phyloP scores from a whole-genome alignment of 23 red algal species.

The Gracilaria vermiculophylla region DNA sequence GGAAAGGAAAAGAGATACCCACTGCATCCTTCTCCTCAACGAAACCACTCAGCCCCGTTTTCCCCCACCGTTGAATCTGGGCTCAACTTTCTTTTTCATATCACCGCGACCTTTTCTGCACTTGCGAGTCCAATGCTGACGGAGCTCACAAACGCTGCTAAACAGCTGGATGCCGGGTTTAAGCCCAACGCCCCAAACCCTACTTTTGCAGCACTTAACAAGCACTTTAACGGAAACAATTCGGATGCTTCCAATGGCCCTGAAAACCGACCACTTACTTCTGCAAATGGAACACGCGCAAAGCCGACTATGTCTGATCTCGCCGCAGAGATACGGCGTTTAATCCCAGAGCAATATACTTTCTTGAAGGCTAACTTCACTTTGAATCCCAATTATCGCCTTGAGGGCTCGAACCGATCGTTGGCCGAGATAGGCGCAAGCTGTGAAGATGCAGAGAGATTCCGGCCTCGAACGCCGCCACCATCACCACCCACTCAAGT shows the following conservation, averaged over 20 bases:
- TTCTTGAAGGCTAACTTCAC: not conserved
- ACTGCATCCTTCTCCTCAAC: not conserved
- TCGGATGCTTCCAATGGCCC: not conserved
- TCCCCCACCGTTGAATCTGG: not conserved
- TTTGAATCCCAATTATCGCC: not conserved
- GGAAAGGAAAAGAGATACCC: not conserved
- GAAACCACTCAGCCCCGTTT: not conserved
- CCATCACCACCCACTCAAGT: not conserved
- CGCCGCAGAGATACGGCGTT: not conserved
- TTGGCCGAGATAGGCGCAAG: not conserved
- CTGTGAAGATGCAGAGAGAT: not conserved
- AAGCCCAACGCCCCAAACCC: not conserved
- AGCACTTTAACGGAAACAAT: not conserved
- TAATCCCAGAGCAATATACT: not conserved
- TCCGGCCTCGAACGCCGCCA: not conserved
- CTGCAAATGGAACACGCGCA: not conserved
- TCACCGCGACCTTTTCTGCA: not conserved
- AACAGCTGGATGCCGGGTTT: not conserved
- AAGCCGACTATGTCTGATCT: not conserved
- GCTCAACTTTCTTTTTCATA: not conserved
- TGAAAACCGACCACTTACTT: not conserved
- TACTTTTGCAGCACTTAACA: not conserved
- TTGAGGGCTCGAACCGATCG: constrained; percentile 8
- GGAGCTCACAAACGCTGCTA: not conserved
- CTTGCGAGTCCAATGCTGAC: not conserved